These are phyloP conservation scores for Rosa hybrid DNA, from an alignment of 331 rosid genomes.

Conservation along the genomic window DNA sequence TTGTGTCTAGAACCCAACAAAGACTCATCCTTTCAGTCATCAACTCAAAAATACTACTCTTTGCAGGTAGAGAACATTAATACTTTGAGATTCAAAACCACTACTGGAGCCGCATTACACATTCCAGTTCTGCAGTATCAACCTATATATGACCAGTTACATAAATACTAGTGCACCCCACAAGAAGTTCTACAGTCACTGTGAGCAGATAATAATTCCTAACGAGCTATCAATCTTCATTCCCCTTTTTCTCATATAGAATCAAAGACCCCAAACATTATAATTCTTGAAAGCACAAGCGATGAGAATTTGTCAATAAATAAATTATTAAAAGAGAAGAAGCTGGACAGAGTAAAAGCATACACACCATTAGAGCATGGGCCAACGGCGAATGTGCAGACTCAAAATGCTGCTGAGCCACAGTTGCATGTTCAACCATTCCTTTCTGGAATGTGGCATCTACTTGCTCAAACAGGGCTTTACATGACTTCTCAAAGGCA, in stretches of 20 bases:
- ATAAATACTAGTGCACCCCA: no score
- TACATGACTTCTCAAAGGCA: conserved; percentile 88
- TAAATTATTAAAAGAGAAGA: not conserved
- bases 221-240: no score
- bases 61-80: not conserved
- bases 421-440: conserved; percentile 33
- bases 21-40: conserved; percentile 1
- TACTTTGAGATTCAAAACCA: not conserved
- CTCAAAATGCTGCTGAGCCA: no score
- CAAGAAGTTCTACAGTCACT: no score
- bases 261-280: no score
- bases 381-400: conserved; percentile 78
- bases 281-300: no score
- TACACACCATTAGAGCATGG: conserved; percentile 71
- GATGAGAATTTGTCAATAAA: no score
- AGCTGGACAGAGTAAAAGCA: not conserved
- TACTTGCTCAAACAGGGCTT: conserved; percentile 91
- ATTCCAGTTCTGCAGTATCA: not conserved
- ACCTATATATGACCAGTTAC: not conserved
- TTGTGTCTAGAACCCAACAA: not conserved
- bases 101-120: not conserved
- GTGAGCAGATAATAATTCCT: no score
- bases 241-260: no score
- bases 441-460: conserved; percentile 89
- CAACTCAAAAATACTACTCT: not conserved